A percentile compares a stretch with the other conserved stretches of the same genome.
Conservation (phyloP, 805 yeast species). For the Scheffersomyces stipitis region DNA sequence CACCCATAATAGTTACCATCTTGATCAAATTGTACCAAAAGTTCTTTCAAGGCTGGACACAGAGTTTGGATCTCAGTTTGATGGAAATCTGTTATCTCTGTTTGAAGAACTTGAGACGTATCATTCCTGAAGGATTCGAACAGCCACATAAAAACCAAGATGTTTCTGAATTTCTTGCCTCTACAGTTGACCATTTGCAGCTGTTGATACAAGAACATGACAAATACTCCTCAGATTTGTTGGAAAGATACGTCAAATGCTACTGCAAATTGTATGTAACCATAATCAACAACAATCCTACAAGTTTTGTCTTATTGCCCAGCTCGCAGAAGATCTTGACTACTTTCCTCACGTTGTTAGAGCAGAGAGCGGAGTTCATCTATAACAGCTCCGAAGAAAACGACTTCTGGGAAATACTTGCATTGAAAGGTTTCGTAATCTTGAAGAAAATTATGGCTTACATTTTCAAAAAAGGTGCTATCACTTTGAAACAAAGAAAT, state of each 20-base stretch:
- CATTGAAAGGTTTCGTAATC: constrained; percentile 63
- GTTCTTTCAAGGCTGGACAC: constrained; percentile 65
- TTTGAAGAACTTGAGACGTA: constrained; percentile 70
- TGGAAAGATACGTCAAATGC: constrained; percentile 73
- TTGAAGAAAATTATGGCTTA: constrained; percentile 64
- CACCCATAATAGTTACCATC: constrained; percentile 60
- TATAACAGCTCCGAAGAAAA: constrained; percentile 56
- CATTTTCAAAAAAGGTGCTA: constrained; percentile 65
- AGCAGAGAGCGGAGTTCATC: constrained; percentile 63
- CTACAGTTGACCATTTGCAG: constrained; percentile 60
- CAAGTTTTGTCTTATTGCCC: constrained; percentile 69
- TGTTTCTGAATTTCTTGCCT: constrained; percentile 59
- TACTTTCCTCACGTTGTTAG: constrained; percentile 58
- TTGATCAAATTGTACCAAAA: constrained; percentile 58
- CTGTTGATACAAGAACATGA: constrained; percentile 55
- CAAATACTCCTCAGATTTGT: constrained; percentile 42
- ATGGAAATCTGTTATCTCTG: constrained; percentile 79
- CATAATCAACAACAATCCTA: constrained; percentile 59
- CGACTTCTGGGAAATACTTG: constrained; percentile 72
- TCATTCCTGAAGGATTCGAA: constrained; percentile 74
- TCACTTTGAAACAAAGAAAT: constrained; percentile 59
- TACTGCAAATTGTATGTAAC: constrained; percentile 72
- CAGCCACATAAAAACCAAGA: constrained; percentile 60
- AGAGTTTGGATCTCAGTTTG: constrained; percentile 46
- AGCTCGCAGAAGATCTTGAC: constrained; percentile 60